phyloP scores from a whole-genome alignment of 345 rosid genomes.

The Arabis alpina region DNA sequence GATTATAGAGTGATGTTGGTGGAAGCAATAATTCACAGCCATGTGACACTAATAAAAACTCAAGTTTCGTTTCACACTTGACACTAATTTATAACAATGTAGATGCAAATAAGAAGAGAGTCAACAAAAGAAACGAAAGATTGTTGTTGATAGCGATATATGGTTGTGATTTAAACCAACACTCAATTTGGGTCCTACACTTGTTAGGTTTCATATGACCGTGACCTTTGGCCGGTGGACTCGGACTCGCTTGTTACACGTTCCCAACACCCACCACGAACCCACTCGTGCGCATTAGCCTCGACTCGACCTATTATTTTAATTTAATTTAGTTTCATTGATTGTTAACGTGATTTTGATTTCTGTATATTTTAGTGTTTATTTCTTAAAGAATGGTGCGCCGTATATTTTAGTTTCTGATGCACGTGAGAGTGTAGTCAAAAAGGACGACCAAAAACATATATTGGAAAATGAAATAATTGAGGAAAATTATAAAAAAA shows the following conservation, averaged over 20 bases:
- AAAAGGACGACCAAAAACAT: conserved; percentile 19
- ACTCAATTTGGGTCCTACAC: conserved; percentile 24
- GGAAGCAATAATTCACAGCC: not conserved
- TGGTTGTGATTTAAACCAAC: conserved; percentile 35
- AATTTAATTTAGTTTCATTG: not conserved
- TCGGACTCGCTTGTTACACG: conserved; percentile 29
- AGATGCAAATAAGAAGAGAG: conserved; percentile 11
- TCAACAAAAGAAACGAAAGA: conserved; percentile 40
- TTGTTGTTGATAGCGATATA: conserved; percentile 26
- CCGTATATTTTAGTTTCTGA: conserved; percentile 35
- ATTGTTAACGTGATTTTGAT: no score
- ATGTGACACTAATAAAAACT: conserved; percentile 2
- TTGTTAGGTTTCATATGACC: conserved; percentile 38
- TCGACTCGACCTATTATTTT: not conserved
- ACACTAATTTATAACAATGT: not conserved
- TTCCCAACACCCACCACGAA: not conserved
- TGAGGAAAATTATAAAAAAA: not conserved
- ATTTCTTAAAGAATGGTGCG: conserved; percentile 30
- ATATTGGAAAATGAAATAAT: conserved; percentile 10
- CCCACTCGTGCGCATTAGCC: conserved; percentile 32
- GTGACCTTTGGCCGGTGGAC: conserved; percentile 33
- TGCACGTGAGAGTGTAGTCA: conserved; percentile 44
- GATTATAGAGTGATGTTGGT: not conserved
- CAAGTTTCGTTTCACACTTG: not conserved
- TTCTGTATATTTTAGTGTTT: not conserved